These are phyloP conservation scores for Alternaria postmessia DNA, from an alignment of 2,329 filamentous ascomycete genomes.

Conservation along the genomic window DNA sequence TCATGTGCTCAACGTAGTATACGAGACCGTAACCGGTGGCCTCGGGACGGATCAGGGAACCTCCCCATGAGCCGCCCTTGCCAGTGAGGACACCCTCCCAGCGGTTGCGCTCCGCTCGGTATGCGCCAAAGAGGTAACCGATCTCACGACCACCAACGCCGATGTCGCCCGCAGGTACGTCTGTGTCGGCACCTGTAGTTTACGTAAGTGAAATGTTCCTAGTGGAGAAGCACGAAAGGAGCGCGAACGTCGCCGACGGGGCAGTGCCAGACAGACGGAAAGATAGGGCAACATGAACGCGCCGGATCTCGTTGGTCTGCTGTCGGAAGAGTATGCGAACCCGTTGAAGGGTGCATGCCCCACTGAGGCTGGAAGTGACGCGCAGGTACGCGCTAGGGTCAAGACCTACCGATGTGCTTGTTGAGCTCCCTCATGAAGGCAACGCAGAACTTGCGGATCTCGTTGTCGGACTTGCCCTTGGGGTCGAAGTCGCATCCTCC, in stretches of 20 bases:
- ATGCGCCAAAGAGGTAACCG: conserved; percentile 93
- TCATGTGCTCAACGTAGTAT: conserved; percentile 67
- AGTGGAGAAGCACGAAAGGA: conserved; percentile 14
- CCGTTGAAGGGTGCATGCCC: conserved; percentile 22
- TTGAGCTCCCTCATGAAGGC: conserved; percentile 95
- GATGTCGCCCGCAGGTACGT: conserved; percentile 96
- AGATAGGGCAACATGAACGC: conserved; percentile 25
- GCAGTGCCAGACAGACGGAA: conserved; percentile 12
- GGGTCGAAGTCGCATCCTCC: conserved; percentile 98
- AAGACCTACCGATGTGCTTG: conserved; percentile 75
- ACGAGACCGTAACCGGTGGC: conserved; percentile 96
- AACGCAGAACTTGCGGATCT: conserved; percentile 97
- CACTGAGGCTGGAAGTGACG: conserved; percentile 16
- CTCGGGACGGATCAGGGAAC: conserved; percentile 92
- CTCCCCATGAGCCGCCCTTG: conserved; percentile 93
- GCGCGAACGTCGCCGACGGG: conserved; percentile 12
- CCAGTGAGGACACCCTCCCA: conserved; percentile 97
- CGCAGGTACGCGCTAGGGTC: conserved; percentile 9
- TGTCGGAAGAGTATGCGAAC: conserved; percentile 23
- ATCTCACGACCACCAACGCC: conserved; percentile 92
- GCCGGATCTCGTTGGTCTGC: conserved; percentile 23
- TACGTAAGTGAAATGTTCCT: conserved; percentile 51
- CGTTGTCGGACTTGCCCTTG: conserved; percentile 96
- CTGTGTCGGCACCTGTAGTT: conserved; percentile 76
- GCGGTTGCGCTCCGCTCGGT: conserved; percentile 85